Evolutionary conservation across 2,329 filamentous ascomycete genomes (phyloP).

Genomic region (Pestalotiopsis fici): DNA sequence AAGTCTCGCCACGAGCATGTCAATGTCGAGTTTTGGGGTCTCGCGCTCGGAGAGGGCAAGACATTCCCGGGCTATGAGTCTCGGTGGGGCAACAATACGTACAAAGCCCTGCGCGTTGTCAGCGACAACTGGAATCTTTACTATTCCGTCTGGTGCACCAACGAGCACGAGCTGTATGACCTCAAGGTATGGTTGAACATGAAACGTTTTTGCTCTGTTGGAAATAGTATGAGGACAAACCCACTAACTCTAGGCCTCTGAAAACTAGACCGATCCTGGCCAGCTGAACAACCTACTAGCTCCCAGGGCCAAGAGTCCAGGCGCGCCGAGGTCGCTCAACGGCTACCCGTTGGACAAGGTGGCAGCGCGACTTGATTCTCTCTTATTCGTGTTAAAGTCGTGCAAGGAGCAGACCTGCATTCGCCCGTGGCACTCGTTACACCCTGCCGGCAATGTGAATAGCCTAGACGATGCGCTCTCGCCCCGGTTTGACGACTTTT

Average conservation of each 20-base stretch:
- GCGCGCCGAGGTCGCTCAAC: neutral
- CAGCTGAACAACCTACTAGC: constrained; percentile 49
- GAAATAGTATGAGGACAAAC: no score
- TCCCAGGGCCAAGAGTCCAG: neutral
- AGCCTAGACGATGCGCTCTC: constrained; percentile 52
- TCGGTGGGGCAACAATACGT: constrained; percentile 36
- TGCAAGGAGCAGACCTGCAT: constrained; percentile 56
- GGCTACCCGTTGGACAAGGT: constrained; percentile 34
- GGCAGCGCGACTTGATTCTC: constrained; percentile 53
- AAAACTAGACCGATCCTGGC: constrained; percentile 49
- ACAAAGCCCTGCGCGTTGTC: constrained; percentile 44
- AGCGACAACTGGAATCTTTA: neutral
- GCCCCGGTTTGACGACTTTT: constrained; percentile 53
- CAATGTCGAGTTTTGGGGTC: constrained; percentile 43
- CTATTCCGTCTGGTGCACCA: constrained; percentile 64
- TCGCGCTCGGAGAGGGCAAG: constrained; percentile 15
- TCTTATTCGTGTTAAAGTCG: constrained; percentile 62
- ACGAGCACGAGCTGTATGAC: constrained; percentile 68
- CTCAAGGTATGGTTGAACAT: constrained; percentile 43
- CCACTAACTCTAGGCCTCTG: no score
- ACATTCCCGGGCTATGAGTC: neutral
- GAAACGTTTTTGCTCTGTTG: no score
- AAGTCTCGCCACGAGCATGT: constrained; percentile 38
- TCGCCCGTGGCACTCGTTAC: constrained; percentile 57
- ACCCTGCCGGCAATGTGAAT: constrained; percentile 52